phyloP scores from a whole-genome alignment of 495 filamentous ascomycete species.

The Annulohypoxylon moriforme region DNA sequence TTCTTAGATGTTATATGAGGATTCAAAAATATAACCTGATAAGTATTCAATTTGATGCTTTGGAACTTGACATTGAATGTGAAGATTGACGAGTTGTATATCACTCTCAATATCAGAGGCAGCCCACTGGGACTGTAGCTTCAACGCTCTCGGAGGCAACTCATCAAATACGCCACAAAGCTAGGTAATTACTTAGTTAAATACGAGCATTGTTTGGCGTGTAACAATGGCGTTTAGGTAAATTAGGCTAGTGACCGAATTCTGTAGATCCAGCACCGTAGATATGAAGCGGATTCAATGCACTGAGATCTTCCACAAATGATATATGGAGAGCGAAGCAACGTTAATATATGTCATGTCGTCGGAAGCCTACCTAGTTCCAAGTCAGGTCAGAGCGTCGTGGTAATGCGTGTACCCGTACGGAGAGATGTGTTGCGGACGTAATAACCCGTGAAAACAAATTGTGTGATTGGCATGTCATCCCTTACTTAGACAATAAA shows the following conservation, averaged over 20 bases:
- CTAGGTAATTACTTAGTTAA: neutral
- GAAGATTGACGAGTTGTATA: neutral
- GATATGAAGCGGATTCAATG: neutral
- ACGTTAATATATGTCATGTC: neutral
- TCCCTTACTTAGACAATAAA: slow-evolving; percentile 1
- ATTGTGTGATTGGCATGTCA: neutral
- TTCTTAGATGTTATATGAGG: neutral
- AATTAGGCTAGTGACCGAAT: neutral
- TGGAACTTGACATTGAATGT: neutral
- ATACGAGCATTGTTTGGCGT: neutral
- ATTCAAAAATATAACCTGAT: neutral
- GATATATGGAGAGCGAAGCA: neutral
- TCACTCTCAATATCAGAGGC: too few relatives aligned
- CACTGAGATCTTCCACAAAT: neutral
- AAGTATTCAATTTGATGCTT: neutral
- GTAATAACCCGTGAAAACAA: slow-evolving; percentile 3
- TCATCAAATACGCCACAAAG: neutral
- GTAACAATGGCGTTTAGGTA: neutral
- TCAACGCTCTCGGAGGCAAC: neutral
- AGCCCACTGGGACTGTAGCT: neutral
- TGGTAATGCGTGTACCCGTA: slow-evolving; percentile 4
- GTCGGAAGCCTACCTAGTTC: neutral
- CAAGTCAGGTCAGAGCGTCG: neutral
- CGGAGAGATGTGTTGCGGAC: slow-evolving; percentile 1
- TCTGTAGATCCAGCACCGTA: neutral